These are phyloP conservation scores for Aegilops umbellulata DNA, from an alignment of 176 grass and related monocot species.

Conservation along the genomic window DNA sequence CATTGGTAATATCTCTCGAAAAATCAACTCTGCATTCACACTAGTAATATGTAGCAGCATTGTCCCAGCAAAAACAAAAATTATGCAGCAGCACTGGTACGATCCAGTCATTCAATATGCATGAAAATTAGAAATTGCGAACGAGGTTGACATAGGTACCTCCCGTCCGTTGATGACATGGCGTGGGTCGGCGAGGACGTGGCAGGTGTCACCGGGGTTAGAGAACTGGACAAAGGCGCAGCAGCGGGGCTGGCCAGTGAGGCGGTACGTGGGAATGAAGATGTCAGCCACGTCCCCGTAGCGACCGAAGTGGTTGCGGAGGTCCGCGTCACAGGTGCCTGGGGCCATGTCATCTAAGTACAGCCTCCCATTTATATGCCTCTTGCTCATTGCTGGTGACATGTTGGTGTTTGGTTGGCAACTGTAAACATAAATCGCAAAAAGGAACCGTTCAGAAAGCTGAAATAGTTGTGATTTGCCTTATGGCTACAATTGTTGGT, in stretches of 20 bases:
- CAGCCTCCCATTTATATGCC: conserved; percentile 4
- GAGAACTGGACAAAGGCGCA: conserved; percentile 40
- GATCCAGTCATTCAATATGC: background rate
- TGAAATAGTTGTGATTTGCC: background rate
- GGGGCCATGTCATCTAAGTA: conserved; percentile 33
- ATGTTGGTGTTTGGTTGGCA: background rate
- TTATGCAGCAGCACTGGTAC: background rate
- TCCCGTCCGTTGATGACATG: background rate
- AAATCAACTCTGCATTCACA: background rate
- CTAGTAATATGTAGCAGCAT: background rate
- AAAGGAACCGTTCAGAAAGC: background rate
- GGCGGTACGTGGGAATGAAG: conserved; percentile 18
- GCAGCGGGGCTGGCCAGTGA: conserved; percentile 1
- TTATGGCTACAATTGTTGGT: background rate
- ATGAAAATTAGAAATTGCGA: background rate
- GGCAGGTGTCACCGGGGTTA: background rate
- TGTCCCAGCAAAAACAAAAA: too few relatives aligned
- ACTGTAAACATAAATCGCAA: background rate
- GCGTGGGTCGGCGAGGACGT: background rate
- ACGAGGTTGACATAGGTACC: conserved; percentile 3
- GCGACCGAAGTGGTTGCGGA: conserved; percentile 23
- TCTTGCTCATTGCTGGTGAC: background rate
- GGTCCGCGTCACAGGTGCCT: background rate
- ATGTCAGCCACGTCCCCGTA: conserved; percentile 43
- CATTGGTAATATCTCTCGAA: background rate